phyloP scores from a whole-genome alignment of 2,329 filamentous ascomycete genomes.

The Scedosporium dehoogii region DNA sequence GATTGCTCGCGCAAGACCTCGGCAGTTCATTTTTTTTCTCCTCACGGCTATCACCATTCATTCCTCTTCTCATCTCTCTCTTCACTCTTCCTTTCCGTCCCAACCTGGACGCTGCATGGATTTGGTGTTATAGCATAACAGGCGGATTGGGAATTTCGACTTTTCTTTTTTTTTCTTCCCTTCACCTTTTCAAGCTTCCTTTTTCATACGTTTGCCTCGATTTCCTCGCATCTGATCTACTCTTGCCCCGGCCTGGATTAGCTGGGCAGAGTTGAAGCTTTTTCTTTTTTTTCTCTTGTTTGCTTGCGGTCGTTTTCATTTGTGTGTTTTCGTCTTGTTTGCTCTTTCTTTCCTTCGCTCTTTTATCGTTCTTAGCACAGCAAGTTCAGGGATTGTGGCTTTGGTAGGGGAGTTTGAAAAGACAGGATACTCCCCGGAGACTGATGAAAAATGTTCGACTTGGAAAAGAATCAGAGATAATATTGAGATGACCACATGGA shows the following conservation, averaged over 20 bases:
- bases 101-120: not conserved
- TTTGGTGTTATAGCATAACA: constrained; percentile 5
- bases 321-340: constrained; percentile 4
- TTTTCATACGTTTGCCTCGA: not conserved
- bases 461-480: not conserved
- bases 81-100: not conserved
- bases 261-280: constrained; percentile 1
- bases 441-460: not conserved
- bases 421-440: not conserved
- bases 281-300: not conserved
- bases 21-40: constrained; percentile 1
- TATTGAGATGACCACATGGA: constrained; percentile 1
- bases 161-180: constrained; percentile 1
- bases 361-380: not conserved
- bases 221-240: not conserved
- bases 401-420: not conserved
- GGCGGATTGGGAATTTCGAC: not conserved
- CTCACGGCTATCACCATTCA: constrained; percentile 1
- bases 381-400: not conserved
- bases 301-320: not conserved
- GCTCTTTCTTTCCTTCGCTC: not conserved
- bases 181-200: not conserved
- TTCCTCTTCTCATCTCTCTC: constrained; percentile 5
- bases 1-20: not conserved
- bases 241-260: not conserved